Percentiles rank a stretch among this genome's conserved stretches.
These are phyloP conservation scores for Aegilops longissima DNA, from an alignment of 176 grass and related monocot species.

Conservation along the genomic window DNA sequence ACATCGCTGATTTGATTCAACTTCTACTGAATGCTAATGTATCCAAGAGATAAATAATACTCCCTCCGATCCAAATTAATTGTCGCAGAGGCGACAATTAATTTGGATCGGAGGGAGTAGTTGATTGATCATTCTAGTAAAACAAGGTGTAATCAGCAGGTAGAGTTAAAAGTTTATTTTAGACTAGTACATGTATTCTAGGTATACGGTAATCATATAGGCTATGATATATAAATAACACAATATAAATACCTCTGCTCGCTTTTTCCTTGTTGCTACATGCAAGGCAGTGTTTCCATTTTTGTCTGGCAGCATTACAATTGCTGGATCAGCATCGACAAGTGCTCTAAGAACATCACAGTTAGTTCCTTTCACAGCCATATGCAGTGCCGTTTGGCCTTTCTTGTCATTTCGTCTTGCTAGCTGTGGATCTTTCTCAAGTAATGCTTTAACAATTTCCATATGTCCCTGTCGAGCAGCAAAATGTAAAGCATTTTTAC, in stretches of 20 bases:
- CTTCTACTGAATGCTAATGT: background rate
- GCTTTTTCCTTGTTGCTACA: slow-evolving; percentile 93
- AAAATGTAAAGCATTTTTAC: slow-evolving; percentile 94
- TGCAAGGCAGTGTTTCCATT: slow-evolving; percentile 87
- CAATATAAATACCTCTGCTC: slow-evolving; percentile 62
- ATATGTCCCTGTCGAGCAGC: slow-evolving; percentile 81
- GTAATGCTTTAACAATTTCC: slow-evolving; percentile 68
- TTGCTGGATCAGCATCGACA: slow-evolving; percentile 88
- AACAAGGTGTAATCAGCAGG: slow-evolving; percentile 5
- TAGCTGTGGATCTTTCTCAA: slow-evolving; percentile 88
- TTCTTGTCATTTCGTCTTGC: slow-evolving; percentile 87
- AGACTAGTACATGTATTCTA: background rate
- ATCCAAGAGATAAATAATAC: background rate
- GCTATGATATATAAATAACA: background rate
- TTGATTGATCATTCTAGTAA: background rate
- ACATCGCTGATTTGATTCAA: background rate
- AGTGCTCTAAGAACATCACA: slow-evolving; percentile 85
- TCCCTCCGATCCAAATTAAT: too few relatives aligned
- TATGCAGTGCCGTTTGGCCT: slow-evolving; percentile 92
- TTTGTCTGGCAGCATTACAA: slow-evolving; percentile 98
- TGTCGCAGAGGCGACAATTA: too few relatives aligned
- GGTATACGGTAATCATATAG: slow-evolving; percentile 7
- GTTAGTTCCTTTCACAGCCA: slow-evolving; percentile 96
- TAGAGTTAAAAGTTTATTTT: background rate
- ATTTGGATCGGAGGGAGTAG: too few relatives aligned